A percentile compares a stretch with the other conserved stretches of the same genome.
Conservation (phyloP, 331 rosid species). For the Malus hybrid region DNA sequence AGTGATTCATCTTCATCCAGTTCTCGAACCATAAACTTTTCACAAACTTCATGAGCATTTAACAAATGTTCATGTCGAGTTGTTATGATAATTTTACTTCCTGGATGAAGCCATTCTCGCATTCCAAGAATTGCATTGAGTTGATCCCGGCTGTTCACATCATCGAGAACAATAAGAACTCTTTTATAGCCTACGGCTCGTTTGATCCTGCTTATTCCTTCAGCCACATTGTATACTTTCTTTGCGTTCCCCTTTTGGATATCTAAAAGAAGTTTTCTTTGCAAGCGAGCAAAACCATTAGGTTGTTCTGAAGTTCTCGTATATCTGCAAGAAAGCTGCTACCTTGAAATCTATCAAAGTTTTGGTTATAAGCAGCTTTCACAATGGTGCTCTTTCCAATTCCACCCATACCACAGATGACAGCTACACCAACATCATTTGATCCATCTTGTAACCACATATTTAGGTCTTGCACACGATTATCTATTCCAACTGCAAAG, state of each 20-base stretch:
- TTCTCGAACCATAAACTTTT: background rate
- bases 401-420: constrained; percentile 5
- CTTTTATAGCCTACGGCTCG: background rate
- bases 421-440: background rate
- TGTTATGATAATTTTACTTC: constrained; percentile 2
- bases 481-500: background rate
- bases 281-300: background rate
- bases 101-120: background rate
- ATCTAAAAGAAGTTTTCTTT: background rate
- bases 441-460: background rate
- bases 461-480: background rate
- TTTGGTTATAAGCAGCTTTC: background rate
- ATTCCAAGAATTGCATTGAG: background rate
- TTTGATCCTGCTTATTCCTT: background rate
- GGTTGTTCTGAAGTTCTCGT: background rate
- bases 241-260: background rate
- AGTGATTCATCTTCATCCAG: background rate
- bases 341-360: background rate
- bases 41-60: background rate
- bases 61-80: background rate
- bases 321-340: background rate
- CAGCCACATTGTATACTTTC: background rate
- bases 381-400: constrained; percentile 6
- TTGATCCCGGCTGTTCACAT: background rate
- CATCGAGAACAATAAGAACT: constrained; percentile 3